phyloP scores from a whole-genome alignment of 371 early-diverging fungal genomes.

The Actinomortierella wolfii region DNA sequence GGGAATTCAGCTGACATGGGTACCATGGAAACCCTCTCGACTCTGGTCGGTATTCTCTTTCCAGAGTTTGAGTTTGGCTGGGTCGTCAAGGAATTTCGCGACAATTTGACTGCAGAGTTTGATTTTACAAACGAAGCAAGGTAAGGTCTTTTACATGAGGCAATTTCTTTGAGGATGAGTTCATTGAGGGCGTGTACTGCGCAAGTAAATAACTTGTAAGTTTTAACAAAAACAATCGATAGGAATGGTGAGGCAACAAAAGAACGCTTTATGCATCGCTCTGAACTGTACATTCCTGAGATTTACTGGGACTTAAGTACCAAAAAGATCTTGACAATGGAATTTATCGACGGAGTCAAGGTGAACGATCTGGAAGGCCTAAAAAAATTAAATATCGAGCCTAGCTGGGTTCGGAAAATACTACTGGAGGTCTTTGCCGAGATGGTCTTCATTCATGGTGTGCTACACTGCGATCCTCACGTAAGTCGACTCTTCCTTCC shows the following conservation, averaged over 20 bases:
- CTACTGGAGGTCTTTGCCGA: conserved; percentile 81
- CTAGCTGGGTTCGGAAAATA: conserved; percentile 72
- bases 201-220: conserved; percentile 1
- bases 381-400: conserved; percentile 70
- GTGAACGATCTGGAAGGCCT: conserved; percentile 80
- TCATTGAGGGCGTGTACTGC: background rate
- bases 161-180: conserved; percentile 1
- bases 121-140: conserved; percentile 82
- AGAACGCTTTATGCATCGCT: conserved; percentile 58
- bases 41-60: conserved; percentile 70
- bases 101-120: conserved; percentile 84
- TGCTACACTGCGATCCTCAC: conserved; percentile 43
- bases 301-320: conserved; percentile 51
- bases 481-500: conserved; percentile 5
- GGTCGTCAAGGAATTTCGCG: conserved; percentile 87
- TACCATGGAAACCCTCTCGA: conserved; percentile 70
- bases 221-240: background rate
- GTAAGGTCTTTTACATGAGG: conserved; percentile 21
- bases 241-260: conserved; percentile 70
- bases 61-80: conserved; percentile 91
- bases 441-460: conserved; percentile 90
- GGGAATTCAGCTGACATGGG: conserved; percentile 49
- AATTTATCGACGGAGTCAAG: conserved; percentile 53
- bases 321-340: conserved; percentile 55
- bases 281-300: conserved; percentile 51